These are phyloP conservation scores for Hypoxylon sp. DNA, from an alignment of 2,329 filamentous ascomycete species.

Conservation along the genomic window DNA sequence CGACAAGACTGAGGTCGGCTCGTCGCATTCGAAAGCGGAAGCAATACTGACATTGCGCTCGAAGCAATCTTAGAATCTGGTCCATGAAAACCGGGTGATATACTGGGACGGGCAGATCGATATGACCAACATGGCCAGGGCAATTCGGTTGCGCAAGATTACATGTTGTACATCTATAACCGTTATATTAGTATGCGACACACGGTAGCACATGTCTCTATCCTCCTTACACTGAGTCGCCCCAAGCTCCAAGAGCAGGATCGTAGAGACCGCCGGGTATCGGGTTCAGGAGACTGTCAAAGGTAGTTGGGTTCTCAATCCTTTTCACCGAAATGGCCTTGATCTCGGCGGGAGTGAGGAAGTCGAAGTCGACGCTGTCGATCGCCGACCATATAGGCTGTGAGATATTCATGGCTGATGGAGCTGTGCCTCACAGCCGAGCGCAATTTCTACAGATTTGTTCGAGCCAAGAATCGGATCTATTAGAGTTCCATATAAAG, in stretches of 20 bases:
- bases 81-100: constrained; percentile 99
- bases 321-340: constrained; percentile 90
- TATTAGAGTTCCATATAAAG: constrained; percentile 14
- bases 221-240: constrained; percentile 80
- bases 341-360: constrained; percentile 87
- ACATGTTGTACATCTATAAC: constrained; percentile 87
- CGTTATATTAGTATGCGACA: constrained; percentile 29
- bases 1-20: constrained; percentile 81
- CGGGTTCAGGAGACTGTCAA: constrained; percentile 91
- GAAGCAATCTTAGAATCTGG: constrained; percentile 86
- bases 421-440: constrained; percentile 23
- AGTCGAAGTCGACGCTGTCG: constrained; percentile 89
- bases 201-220: constrained; percentile 13
- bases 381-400: constrained; percentile 89
- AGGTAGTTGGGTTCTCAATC: constrained; percentile 94
- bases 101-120: constrained; percentile 91
- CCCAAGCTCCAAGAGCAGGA: constrained; percentile 89
- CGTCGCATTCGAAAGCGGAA: constrained; percentile 86
- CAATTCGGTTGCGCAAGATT: constrained; percentile 85
- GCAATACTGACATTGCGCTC: constrained; percentile 92
- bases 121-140: constrained; percentile 94
- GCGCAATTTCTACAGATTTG: constrained; percentile 7
- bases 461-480: not conserved
- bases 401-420: constrained; percentile 74
- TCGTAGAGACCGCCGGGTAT: constrained; percentile 94